These are phyloP conservation scores for Cenococcum geophilum DNA, from an alignment of 495 filamentous ascomycete species.

Conservation along the genomic window DNA sequence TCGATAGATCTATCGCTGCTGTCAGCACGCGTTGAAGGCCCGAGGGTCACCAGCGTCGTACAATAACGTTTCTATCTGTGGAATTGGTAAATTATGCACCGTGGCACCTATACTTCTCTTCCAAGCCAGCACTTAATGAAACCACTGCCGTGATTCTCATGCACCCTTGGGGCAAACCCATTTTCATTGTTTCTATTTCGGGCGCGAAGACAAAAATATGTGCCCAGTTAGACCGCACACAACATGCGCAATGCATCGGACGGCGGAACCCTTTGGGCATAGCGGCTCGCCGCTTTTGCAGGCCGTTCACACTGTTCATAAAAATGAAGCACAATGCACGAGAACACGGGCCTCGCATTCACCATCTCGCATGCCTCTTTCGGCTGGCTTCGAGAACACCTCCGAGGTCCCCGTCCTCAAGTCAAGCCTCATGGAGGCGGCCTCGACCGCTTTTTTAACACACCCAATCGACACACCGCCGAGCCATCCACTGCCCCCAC, in stretches of 20 bases:
- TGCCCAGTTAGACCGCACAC: background rate
- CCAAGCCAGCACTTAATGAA: background rate
- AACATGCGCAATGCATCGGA: background rate
- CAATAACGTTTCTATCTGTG: background rate
- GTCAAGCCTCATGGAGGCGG: background rate
- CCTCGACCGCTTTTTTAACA: background rate
- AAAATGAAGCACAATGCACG: slow-evolving; percentile 1
- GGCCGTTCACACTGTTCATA: slow-evolving; percentile 1
- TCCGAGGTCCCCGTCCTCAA: background rate
- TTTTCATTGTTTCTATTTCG: background rate
- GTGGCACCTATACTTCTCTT: background rate
- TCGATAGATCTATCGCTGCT: slow-evolving; percentile 1
- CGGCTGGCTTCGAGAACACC: background rate
- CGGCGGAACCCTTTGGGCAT: background rate
- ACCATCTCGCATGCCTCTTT: background rate
- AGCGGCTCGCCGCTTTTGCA: slow-evolving; percentile 2
- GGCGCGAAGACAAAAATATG: background rate
- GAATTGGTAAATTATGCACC: background rate
- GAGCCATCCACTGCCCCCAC: background rate
- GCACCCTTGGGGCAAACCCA: background rate
- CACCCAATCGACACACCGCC: background rate
- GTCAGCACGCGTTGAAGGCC: background rate
- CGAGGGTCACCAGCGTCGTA: background rate
- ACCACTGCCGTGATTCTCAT: background rate
- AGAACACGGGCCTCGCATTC: background rate